Evolutionary conservation across 345 rosid species (phyloP).

Genomic region (Boechera stricta): DNA sequence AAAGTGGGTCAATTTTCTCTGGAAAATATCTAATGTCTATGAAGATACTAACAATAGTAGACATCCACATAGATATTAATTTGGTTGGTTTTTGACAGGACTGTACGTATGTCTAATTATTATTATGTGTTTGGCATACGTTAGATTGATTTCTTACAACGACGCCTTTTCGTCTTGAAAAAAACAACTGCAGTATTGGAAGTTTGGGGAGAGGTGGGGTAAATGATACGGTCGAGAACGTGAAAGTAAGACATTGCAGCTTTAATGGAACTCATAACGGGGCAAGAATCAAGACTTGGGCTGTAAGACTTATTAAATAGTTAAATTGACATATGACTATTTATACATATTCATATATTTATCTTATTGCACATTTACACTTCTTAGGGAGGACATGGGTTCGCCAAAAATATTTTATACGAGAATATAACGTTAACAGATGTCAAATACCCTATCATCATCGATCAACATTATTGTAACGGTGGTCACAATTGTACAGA

Average conservation of each 20-base stretch:
- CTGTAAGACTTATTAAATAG: conserved; percentile 2
- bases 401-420: conserved; percentile 5
- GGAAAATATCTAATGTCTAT: background rate
- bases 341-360: background rate
- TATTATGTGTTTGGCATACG: background rate
- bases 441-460: conserved; percentile 13
- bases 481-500: conserved; percentile 1
- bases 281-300: conserved; percentile 28
- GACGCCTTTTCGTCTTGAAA: background rate
- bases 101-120: background rate
- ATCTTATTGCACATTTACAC: background rate
- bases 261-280: conserved; percentile 21
- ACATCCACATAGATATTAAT: background rate
- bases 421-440: conserved; percentile 6
- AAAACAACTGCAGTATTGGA: conserved; percentile 9
- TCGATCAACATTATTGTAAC: conserved; percentile 25
- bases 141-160: too few species aligned
- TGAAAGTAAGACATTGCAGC: conserved; percentile 12
- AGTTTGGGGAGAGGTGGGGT: background rate
- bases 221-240: background rate
- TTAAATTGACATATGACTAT: background rate
- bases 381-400: conserved; percentile 19
- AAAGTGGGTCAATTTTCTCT: background rate
- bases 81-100: background rate
- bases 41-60: background rate